These are phyloP conservation scores for Blumeriella jaapii DNA, from an alignment of 2,329 filamentous ascomycete genomes.

Conservation along the genomic window DNA sequence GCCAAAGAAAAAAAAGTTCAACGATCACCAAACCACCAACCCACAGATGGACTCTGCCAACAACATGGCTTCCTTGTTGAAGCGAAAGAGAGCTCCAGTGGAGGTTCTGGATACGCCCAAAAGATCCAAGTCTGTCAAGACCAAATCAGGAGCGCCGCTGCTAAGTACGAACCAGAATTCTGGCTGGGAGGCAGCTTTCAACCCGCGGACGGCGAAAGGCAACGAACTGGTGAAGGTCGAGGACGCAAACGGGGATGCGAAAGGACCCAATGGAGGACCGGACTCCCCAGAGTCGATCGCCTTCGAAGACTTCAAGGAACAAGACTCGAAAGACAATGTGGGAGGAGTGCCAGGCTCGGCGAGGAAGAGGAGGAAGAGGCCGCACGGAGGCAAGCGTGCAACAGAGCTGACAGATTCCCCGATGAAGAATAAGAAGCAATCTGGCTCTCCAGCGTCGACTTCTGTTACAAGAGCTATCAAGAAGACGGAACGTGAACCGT, in stretches of 20 bases:
- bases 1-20: conserved; percentile 14
- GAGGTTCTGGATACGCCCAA: conserved; percentile 24
- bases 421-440: conserved; percentile 4
- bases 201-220: conserved; percentile 7
- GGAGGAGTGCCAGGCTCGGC: not conserved
- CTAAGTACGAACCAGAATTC: conserved; percentile 9
- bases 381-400: not conserved
- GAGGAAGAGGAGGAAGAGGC: conserved; percentile 5
- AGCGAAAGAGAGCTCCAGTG: conserved; percentile 27
- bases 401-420: conserved; percentile 12
- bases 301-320: conserved; percentile 15
- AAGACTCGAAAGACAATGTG: not conserved
- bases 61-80: conserved; percentile 27
- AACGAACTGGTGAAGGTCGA: conserved; percentile 16
- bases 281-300: conserved; percentile 15
- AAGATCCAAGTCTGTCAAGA: conserved; percentile 21
- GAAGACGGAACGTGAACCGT: conserved; percentile 26
- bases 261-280: conserved; percentile 6
- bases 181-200: conserved; percentile 24
- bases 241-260: conserved; percentile 12
- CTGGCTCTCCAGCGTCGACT: not conserved
- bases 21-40: conserved; percentile 7
- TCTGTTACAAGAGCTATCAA: conserved; percentile 6
- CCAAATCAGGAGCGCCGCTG: conserved; percentile 8
- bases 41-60: conserved; percentile 24